Evolutionary conservation across 2,329 filamentous ascomycete genomes (phyloP), one percentile per base, ranked within the genome.

Genomic region (Rutstroemia sydowiana): DNA sequence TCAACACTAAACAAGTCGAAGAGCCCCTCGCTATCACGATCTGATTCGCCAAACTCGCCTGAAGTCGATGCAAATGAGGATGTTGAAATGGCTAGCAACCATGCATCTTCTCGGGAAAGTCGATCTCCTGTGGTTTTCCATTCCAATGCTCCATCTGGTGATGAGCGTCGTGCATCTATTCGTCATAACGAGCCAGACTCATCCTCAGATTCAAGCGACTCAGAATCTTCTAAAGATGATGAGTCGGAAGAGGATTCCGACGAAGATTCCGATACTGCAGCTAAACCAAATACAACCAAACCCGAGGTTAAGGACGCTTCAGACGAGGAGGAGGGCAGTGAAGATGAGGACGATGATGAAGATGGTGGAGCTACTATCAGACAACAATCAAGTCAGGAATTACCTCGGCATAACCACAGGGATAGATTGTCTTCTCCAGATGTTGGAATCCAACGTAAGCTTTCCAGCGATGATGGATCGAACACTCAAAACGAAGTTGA

Each of bases 111-210:
- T 9, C 57, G 61, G 1, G 61, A 64, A 23, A 65, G 62, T 52
- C 62, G 63, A 40, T 65, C 63, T 20, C 63, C 63, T 16, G 53
- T 64, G 20, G 51, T 57, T 11, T 63, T 63, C 55, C 40, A 46
- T 37, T 44, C 45, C 18, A 20, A 48, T 39, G 39, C 45, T 39
- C 31, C 51, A 40, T 39, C 44, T 13, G 36, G 48, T 3, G 48
- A 51, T 39, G 48, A 51, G 23, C 42, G 42, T 1, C 45, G 39
- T 32, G 20, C 32, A 2, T 10, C 20, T 18, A 14, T 18, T 9
- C 21, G 30, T n/a, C 23, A 20, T 18, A 40, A 31, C 10, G 21
- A 32, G 23, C 21, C 14, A 8, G 10, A 8, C 3, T 23, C 42
- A 23, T 18, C 11, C 31, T 51, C 34, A 21, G 31, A 28, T 2